Conservation (phyloP, 352 stramenopile species). For the Thalassiosira allenii region DNA sequence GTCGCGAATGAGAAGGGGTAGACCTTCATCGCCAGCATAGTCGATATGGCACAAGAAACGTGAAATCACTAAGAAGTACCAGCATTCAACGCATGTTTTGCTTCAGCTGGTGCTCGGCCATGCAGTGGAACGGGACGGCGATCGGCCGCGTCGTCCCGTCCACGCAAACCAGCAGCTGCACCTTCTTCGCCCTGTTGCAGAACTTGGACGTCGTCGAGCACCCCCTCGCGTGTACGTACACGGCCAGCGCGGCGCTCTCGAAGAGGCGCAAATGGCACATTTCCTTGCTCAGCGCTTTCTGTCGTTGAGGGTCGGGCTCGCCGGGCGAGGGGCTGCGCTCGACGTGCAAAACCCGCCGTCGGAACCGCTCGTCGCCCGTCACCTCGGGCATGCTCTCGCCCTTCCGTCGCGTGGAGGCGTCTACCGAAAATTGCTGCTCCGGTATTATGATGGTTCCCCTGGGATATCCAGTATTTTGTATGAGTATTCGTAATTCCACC, state of each 20-base stretch:
- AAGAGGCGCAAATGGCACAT: slow-evolving; percentile 72
- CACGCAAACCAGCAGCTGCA: slow-evolving; percentile 71
- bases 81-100: slow-evolving; percentile 30
- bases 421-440: slow-evolving; percentile 75
- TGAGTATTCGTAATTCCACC: slow-evolving; percentile 76
- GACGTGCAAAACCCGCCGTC: slow-evolving; percentile 57
- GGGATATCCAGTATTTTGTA: slow-evolving; percentile 81
- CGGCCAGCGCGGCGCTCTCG: slow-evolving; percentile 67
- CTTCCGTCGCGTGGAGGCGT: slow-evolving; percentile 80
- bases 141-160: slow-evolving; percentile 75
- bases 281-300: slow-evolving; percentile 39
- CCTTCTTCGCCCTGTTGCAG: slow-evolving; percentile 73
- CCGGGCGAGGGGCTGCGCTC: slow-evolving; percentile 33
- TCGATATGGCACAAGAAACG: no score
- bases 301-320: slow-evolving; percentile 1
- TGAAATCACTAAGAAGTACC: no score
- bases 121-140: slow-evolving; percentile 72
- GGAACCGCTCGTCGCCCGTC: slow-evolving; percentile 74
- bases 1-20: no score
- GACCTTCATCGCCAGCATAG: no score
- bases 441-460: slow-evolving; percentile 61
- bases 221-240: slow-evolving; percentile 74
- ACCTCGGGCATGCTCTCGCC: slow-evolving; percentile 80
- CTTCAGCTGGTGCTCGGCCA: slow-evolving; percentile 24
- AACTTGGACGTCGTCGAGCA: slow-evolving; percentile 82